Percentiles rank a stretch among this genome's conserved stretches.
Conservation (phyloP, 257 asterid genomes). For the Ocimum tenuiflorum region DNA sequence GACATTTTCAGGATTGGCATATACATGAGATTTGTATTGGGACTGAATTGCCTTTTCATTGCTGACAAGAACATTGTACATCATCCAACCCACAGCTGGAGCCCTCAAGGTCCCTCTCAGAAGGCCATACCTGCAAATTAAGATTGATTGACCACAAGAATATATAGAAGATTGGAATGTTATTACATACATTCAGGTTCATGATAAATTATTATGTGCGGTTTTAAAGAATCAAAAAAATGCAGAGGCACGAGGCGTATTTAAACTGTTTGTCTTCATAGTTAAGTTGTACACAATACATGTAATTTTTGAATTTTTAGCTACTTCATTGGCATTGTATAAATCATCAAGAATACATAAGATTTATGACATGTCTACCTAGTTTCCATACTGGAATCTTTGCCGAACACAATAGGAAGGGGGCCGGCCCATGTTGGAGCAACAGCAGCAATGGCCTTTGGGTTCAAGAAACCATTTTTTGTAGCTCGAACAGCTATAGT, state of each 20-base stretch:
- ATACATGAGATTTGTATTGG: constrained; percentile 92
- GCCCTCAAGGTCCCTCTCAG: constrained; percentile 87
- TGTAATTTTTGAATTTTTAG: not conserved
- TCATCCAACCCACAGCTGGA: constrained; percentile 98
- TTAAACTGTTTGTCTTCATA: not conserved
- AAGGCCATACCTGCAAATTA: constrained; percentile 59
- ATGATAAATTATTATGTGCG: not conserved
- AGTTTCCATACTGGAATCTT: constrained; percentile 78
- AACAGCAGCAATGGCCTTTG: constrained; percentile 81
- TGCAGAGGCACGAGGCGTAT: not conserved
- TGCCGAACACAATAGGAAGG: constrained; percentile 88
- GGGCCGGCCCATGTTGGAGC: constrained; percentile 99
- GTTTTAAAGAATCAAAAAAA: not conserved
- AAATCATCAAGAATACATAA: not conserved
- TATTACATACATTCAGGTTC: not conserved
- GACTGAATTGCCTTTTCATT: constrained; percentile 84
- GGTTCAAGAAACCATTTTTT: constrained; percentile 62
- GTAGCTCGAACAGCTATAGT: constrained; percentile 83
- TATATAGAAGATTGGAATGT: not conserved
- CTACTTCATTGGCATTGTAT: not conserved
- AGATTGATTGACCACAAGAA: not conserved
- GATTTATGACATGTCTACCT: constrained; percentile 38
- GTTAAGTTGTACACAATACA: not conserved
- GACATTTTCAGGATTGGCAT: constrained; percentile 81
- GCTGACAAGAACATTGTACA: constrained; percentile 94